These are phyloP conservation scores for Rubia yunnanensis DNA, from an alignment of 257 asterid species.

Conservation along the genomic window DNA sequence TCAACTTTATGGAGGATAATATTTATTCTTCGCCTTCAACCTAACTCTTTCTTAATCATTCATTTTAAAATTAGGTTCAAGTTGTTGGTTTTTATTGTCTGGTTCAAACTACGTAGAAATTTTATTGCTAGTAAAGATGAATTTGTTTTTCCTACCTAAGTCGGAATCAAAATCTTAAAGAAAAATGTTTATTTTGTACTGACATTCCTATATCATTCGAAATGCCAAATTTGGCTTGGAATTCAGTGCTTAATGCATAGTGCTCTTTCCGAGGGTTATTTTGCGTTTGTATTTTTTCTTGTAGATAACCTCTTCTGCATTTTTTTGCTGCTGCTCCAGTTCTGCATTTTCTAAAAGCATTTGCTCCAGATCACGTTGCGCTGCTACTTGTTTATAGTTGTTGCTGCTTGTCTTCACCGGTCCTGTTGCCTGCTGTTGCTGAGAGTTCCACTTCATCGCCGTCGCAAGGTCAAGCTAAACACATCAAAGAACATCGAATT, in stretches of 20 bases:
- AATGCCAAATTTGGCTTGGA: background rate
- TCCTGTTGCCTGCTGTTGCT: too few species aligned
- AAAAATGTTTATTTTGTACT: background rate
- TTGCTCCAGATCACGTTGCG: too few species aligned
- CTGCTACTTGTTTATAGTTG: too few species aligned
- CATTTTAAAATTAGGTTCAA: background rate
- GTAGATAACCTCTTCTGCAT: slow-evolving; percentile 85
- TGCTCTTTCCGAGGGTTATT: slow-evolving; percentile 1
- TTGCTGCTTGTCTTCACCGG: too few species aligned
- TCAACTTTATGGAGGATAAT: background rate
- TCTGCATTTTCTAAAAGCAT: too few species aligned
- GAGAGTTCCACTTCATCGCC: too few species aligned
- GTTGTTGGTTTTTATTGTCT: background rate
- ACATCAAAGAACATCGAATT: too few species aligned
- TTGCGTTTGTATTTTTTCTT: slow-evolving; percentile 15
- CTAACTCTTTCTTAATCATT: background rate
- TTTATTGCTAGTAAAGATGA: background rate
- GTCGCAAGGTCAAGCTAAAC: too few species aligned
- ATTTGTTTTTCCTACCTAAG: background rate
- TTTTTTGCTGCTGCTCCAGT: too few species aligned
- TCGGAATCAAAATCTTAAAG: background rate
- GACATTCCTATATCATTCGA: background rate
- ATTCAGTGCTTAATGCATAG: background rate
- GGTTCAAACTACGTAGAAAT: background rate
- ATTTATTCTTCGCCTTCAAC: background rate